A percentile compares a stretch with the other conserved stretches of the same genome.
phyloP scores from a whole-genome alignment of 768 basidiomycete genomes.

The Leccinum disarticulatum region DNA sequence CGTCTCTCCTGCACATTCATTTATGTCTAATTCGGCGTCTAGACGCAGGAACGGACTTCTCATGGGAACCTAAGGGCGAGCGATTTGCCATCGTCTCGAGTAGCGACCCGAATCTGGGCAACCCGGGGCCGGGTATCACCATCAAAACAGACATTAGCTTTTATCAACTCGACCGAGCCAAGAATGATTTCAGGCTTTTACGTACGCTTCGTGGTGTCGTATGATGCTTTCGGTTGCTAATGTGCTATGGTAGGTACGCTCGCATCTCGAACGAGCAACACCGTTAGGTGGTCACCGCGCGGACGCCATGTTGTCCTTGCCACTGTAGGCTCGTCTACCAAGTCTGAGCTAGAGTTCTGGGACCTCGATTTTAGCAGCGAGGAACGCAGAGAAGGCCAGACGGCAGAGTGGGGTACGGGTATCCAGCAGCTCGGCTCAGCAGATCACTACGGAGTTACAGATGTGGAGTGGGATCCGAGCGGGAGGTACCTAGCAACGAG shows the following conservation, averaged over 20 bases:
- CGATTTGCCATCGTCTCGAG: constrained; percentile 96
- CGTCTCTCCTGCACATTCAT: neutral
- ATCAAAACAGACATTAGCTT: constrained; percentile 96
- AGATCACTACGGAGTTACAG: constrained; percentile 97
- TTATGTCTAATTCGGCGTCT: constrained; percentile 15
- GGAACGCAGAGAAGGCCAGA: constrained; percentile 45
- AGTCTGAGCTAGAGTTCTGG: constrained; percentile 99
- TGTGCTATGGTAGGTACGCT: constrained; percentile 58
- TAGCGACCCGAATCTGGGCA: constrained; percentile 89
- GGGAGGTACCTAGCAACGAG: constrained; percentile 92
- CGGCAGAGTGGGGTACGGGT: constrained; percentile 76
- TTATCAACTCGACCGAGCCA: constrained; percentile 88
- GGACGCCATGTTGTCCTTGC: constrained; percentile 95
- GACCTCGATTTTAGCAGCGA: constrained; percentile 89
- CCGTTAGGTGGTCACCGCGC: constrained; percentile 94
- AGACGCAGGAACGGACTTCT: constrained; percentile 95
- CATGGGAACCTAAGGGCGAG: constrained; percentile 98
- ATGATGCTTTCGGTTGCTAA: constrained; percentile 5
- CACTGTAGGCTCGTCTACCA: constrained; percentile 91
- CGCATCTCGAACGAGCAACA: constrained; percentile 83
- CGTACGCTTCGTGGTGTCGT: constrained; percentile 46
- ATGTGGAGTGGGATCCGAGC: constrained; percentile 97
- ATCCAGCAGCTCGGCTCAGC: constrained; percentile 84
- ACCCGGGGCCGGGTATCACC: constrained; percentile 86
- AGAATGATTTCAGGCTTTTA: constrained; percentile 92